A percentile compares a stretch with the other conserved stretches of the same genome.
phyloP scores from a whole-genome alignment of 2,329 filamentous ascomycete genomes.

The Juglanconis juglandina region DNA sequence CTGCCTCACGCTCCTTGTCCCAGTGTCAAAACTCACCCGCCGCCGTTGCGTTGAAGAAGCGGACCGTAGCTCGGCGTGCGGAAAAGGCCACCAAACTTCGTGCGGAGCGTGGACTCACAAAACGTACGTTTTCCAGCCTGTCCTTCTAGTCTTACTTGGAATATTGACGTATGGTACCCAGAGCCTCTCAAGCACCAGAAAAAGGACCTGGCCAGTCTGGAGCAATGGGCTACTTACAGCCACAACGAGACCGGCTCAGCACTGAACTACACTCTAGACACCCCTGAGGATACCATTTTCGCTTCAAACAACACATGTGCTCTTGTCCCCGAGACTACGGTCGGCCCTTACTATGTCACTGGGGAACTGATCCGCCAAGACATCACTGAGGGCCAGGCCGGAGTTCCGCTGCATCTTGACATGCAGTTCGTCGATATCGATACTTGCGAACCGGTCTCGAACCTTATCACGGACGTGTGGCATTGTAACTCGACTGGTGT shows the following conservation, averaged over 20 bases:
- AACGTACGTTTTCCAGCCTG: too few species aligned
- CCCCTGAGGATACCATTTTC: background rate
- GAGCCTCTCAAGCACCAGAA: too few species aligned
- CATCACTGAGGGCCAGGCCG: constrained; percentile 33
- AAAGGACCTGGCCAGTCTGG: too few species aligned
- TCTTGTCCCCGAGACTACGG: constrained; percentile 28
- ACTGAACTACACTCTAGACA: background rate
- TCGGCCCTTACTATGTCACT: constrained; percentile 32
- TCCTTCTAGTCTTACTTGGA: too few species aligned
- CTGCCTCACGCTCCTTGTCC: background rate
- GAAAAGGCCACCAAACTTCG: background rate
- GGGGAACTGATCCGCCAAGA: constrained; percentile 34
- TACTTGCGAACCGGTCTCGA: constrained; percentile 37
- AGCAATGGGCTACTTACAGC: too few species aligned
- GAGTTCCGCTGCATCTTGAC: constrained; percentile 37
- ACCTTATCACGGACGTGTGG: constrained; percentile 37
- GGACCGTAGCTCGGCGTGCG: background rate
- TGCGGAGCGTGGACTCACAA: background rate
- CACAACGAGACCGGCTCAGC: background rate
- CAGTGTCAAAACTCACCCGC: background rate
- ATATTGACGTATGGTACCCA: too few species aligned
- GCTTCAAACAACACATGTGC: constrained; percentile 20
- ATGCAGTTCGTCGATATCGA: constrained; percentile 38
- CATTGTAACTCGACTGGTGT: constrained; percentile 37
- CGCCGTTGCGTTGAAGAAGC: background rate